Conservation (phyloP, 1,139 yeast genomes). For the Hemisphaericaspora xylofermentans region DNA sequence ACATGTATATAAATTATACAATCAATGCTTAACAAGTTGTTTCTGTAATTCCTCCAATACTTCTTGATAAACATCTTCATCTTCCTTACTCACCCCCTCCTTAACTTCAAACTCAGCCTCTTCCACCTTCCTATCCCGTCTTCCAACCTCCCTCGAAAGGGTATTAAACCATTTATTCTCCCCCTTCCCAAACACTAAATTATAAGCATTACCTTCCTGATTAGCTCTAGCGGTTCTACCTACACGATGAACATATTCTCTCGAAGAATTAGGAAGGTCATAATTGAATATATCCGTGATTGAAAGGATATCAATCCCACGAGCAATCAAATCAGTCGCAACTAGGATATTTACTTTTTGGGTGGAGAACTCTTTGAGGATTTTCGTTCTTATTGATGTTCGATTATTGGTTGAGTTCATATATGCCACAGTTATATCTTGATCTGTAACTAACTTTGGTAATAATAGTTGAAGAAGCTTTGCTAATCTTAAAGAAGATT, state of each 20-base stretch:
- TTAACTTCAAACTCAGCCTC: constrained; percentile 23
- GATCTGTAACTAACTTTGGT: constrained; percentile 17
- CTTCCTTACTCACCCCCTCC: constrained; percentile 22
- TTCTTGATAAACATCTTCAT: constrained; percentile 26
- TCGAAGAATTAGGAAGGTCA: constrained; percentile 83
- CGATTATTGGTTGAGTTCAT: constrained; percentile 54
- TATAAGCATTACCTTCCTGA: constrained; percentile 69
- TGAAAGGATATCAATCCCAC: constrained; percentile 83
- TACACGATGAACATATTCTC: constrained; percentile 92
- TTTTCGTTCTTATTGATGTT: constrained; percentile 38
- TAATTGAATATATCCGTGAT: constrained; percentile 82
- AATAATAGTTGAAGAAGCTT: constrained; percentile 55
- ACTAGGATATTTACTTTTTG: constrained; percentile 58
- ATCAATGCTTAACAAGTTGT: constrained; percentile 16
- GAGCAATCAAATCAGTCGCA: constrained; percentile 89
- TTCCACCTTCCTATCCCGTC: constrained; percentile 25
- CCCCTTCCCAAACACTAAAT: constrained; percentile 69
- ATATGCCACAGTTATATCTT: constrained; percentile 25
- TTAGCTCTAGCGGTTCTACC: constrained; percentile 98
- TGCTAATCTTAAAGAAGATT: constrained; percentile 74
- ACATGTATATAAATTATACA: neutral
- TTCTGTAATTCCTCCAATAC: constrained; percentile 27
- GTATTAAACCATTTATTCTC: constrained; percentile 67
- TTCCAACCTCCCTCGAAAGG: constrained; percentile 44
- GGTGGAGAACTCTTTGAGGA: constrained; percentile 56